Base-by-base conservation (phyloP, 2,329 filamentous ascomycete species). In the Diplodia corticola region DNA sequence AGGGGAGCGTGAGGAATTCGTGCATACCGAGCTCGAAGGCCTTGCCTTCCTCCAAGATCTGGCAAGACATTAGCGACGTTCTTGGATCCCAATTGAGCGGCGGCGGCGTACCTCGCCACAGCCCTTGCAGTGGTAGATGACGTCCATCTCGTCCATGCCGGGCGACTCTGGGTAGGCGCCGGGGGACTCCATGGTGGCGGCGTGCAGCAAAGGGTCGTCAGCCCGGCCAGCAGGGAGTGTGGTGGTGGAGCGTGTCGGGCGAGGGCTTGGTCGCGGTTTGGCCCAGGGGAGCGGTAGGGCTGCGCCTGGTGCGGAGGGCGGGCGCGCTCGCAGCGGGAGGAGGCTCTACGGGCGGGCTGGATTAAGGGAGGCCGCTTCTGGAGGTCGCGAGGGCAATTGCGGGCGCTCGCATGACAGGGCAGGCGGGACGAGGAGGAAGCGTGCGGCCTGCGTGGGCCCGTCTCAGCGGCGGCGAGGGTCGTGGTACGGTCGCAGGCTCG, bases 11-110 rank as follows among this genome's bases (percentile, higher is more conserved):
- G 55, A 46, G 53, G 73, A 69, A 81, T 86, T 22, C 46, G 17
- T 40, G 20, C 64, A 76, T 82, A 98, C 94, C 93, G 74, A 99
- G 86, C 82, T 99, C 95, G 74, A 97, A 99, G 63, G 95, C 95
- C 80, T 98, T 98, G 73, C 95, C 95, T 84, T 99, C 95, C 80
- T 99, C 95, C 22, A 99, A 86, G 71, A 98, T 97, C 93, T 97
- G 77, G 66, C 73, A 55, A 46, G 33, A 71, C 53, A 68, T 68
- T 67, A 70, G 70, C 66, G 26, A 49, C 12, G 60, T 50, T 24
- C 49, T 22, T 37, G 48, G 33, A 63, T 30, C 46, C 30, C 65
- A 61, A 49, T 33, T 67, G 67, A 55, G 63, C 63, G 69, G 26
- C 57, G 53, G 57, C 64, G 66, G 64, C 69, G 65, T 72, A 77